Evolutionary conservation across 768 basidiomycete species (phyloP), one percentile per base, ranked within the genome.

Genomic region (Rubroboletus satanas): DNA sequence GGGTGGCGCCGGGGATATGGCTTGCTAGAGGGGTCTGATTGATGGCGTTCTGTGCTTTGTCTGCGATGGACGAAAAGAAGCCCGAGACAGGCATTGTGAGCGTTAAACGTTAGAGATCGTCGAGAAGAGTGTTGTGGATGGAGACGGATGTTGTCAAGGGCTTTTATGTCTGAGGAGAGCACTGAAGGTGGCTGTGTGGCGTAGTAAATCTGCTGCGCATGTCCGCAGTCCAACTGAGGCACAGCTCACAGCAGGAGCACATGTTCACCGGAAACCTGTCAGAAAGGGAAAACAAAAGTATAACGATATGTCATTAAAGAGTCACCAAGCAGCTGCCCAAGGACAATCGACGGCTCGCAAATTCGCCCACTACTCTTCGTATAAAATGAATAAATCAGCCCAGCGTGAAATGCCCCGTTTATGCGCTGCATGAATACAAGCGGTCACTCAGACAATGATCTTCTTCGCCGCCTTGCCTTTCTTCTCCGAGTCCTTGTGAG

Each of bases 401-500:
- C 52, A 50, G 49, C 46, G 50, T 33, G 52, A 58, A 59, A 58
- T 49, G 55, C 46, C 49, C 54, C 58, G 56, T 56, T 52, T 57
- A 54, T 50, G 50, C 41, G 45, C 52, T 51, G 54, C 55, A 59
- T 55, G 38, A 61, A 57, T 49, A 59, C 56, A 58, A 50, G 48
- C 43, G 5, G 35, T 26, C 54, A 47, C 56, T 75, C 75, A 90
- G 56, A 89, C 83, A 67, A 83, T 66, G 51, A 90, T 87, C 78
- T 91, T 93, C 79, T 82, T 87, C 64, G 82, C 80, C 51, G 79
- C 69, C 73, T 93, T 93, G 67, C 88, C 88, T 78, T 95, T 96
- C 82, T 87, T 93, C 79, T 95, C 93, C 60, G 88, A 88, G 73
- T 96, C 93, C 74, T 93, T 93, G 77, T 96, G 93, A 65, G 90